A percentile compares a stretch with the other conserved stretches of the same genome.
phyloP scores from a whole-genome alignment of 2,329 filamentous ascomycete genomes.

The Aspergillus sp. region DNA sequence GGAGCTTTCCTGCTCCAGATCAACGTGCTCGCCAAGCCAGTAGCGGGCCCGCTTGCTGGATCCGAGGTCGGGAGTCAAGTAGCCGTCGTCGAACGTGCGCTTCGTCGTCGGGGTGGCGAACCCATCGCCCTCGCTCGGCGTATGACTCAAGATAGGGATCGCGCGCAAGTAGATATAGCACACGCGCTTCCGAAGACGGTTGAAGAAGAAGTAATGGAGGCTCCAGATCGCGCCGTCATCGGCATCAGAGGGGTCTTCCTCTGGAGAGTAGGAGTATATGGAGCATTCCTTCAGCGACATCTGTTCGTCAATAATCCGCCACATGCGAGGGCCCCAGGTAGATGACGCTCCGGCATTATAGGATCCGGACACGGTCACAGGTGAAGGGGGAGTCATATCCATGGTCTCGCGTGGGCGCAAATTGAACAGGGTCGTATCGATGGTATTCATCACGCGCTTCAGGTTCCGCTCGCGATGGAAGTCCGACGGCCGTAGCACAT shows the following conservation, averaged over 20 bases:
- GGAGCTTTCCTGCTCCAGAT: conserved; percentile 41
- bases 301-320: conserved; percentile 88
- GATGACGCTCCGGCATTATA: conserved; percentile 53
- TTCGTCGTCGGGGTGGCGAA: conserved; percentile 42
- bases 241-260: conserved; percentile 87
- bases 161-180: conserved; percentile 91
- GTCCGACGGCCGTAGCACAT: conserved; percentile 82
- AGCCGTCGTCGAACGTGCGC: conserved; percentile 48
- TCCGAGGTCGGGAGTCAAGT: conserved; percentile 51
- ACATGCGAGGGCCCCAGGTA: conserved; percentile 85
- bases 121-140: conserved; percentile 51
- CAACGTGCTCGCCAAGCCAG: conserved; percentile 73
- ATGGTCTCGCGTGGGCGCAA: conserved; percentile 63
- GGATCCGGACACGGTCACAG: conserved; percentile 43
- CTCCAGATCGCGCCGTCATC: conserved; percentile 95
- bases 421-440: conserved; percentile 85
- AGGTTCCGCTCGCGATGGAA: conserved; percentile 82
- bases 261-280: conserved; percentile 84
- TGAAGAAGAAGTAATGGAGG: conserved; percentile 97
- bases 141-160: conserved; percentile 67
- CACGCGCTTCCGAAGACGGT: conserved; percentile 84
- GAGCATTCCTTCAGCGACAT: conserved; percentile 89
- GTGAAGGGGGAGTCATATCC: conserved; percentile 40
- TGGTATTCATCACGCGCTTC: conserved; percentile 76
- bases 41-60: conserved; percentile 80